Percentiles rank a stretch among this genome's conserved stretches.
These are phyloP conservation scores for Claviceps paspali DNA, from an alignment of 2,329 filamentous ascomycete genomes.

Conservation along the genomic window DNA sequence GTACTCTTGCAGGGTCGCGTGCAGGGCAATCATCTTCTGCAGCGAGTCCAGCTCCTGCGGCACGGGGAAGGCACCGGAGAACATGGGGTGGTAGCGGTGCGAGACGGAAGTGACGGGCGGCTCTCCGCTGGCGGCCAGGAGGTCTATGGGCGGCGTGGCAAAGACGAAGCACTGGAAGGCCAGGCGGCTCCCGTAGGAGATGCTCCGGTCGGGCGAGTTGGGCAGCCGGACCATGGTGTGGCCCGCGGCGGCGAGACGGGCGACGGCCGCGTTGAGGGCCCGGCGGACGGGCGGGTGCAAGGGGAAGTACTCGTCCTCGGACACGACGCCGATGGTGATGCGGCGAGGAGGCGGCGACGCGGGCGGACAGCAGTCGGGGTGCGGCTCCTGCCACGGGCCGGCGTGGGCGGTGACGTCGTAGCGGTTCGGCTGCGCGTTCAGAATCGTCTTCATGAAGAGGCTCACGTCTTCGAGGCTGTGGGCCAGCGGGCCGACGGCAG, in stretches of 20 bases:
- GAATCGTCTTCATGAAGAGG: constrained; percentile 20
- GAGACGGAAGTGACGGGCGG: not conserved
- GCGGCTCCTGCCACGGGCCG: constrained; percentile 28
- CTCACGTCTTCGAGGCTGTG: constrained; percentile 18
- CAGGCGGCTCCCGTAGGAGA: constrained; percentile 6
- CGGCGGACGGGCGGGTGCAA: constrained; percentile 35
- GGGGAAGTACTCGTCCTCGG: constrained; percentile 30
- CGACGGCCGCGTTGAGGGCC: constrained; percentile 24
- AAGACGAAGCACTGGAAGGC: constrained; percentile 3
- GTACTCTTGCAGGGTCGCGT: constrained; percentile 14
- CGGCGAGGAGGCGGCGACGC: constrained; percentile 3
- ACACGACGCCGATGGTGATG: constrained; percentile 32
- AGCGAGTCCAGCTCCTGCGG: constrained; percentile 14
- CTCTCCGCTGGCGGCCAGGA: constrained; percentile 1
- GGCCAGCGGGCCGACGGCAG: constrained; percentile 27
- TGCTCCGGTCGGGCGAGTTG: constrained; percentile 6
- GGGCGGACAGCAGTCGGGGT: not conserved
- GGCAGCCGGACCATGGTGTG: constrained; percentile 26
- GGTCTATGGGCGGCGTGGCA: not conserved
- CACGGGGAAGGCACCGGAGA: constrained; percentile 1
- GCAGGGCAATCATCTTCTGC: constrained; percentile 17
- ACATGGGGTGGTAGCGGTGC: not conserved
- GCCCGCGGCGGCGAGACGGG: constrained; percentile 24
- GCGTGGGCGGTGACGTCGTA: constrained; percentile 26
- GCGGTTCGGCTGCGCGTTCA: constrained; percentile 25